These are phyloP conservation scores for Bremia lactucae DNA, from an alignment of 352 stramenopile species.

Conservation along the genomic window DNA sequence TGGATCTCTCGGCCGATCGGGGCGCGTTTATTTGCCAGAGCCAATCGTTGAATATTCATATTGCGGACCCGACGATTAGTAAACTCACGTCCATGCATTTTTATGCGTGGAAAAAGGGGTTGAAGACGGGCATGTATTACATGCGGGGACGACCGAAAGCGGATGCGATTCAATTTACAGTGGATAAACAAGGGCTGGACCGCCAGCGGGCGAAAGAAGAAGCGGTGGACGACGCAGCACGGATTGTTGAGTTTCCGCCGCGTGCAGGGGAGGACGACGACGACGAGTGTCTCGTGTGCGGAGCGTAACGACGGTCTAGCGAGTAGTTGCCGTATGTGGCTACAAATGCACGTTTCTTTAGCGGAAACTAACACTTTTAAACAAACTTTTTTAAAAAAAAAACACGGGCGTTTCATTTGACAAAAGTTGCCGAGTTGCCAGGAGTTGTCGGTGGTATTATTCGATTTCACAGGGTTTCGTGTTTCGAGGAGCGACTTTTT, in stretches of 20 bases:
- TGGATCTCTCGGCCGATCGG: constrained; percentile 97
- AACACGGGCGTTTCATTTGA: no score
- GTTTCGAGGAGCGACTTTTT: no score
- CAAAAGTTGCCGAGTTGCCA: no score
- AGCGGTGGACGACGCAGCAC: neutral
- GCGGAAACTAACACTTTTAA: no score
- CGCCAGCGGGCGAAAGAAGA: constrained; percentile 27
- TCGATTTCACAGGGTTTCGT: no score
- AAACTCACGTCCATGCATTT: constrained; percentile 99
- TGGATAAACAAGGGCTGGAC: constrained; percentile 91
- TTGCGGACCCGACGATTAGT: constrained; percentile 93
- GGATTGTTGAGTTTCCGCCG: constrained; percentile 34
- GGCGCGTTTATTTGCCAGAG: constrained; percentile 98
- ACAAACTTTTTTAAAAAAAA: no score
- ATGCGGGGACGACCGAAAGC: constrained; percentile 96
- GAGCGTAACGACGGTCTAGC: no score
- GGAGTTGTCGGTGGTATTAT: no score
- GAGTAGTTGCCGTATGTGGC: no score
- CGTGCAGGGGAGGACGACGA: constrained; percentile 52
- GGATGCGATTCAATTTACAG: constrained; percentile 99
- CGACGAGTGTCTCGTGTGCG: constrained; percentile 68
- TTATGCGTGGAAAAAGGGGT: constrained; percentile 98
- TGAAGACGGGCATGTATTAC: constrained; percentile 99
- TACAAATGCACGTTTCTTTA: no score
- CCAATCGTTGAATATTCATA: constrained; percentile 97